Percentiles rank a stretch among this genome's conserved stretches.
Conservation (phyloP, 768 basidiomycete genomes). For the Agaricus subrufescens region DNA sequence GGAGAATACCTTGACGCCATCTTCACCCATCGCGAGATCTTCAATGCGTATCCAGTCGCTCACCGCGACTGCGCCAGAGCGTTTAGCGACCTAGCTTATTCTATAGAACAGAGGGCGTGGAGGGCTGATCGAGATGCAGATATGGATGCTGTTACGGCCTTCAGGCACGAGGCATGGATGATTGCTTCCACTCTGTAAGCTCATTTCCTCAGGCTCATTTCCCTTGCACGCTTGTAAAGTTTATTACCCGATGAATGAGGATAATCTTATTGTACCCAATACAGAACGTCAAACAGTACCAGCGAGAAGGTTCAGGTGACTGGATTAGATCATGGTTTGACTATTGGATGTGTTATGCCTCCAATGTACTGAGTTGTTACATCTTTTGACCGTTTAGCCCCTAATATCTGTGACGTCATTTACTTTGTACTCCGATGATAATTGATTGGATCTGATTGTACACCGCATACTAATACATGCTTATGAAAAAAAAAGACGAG, state of each 20-base stretch:
- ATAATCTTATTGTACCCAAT: neutral
- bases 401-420: neutral
- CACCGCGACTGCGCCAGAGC: constrained; percentile 62
- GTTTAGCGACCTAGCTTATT: constrained; percentile 61
- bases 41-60: constrained; percentile 54
- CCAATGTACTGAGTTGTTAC: constrained; percentile 5
- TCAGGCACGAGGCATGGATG: constrained; percentile 66
- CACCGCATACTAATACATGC: no score
- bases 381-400: neutral
- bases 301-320: neutral
- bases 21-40: constrained; percentile 71
- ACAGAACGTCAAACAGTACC: neutral
- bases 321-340: neutral
- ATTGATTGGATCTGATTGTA: no score
- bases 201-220: neutral
- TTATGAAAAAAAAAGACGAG: no score
- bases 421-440: no score
- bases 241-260: neutral
- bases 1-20: constrained; percentile 77
- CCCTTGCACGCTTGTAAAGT: neutral
- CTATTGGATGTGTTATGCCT: neutral
- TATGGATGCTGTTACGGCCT: constrained; percentile 61
- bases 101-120: constrained; percentile 63
- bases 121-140: constrained; percentile 68
- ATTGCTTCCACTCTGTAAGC: constrained; percentile 39